A percentile compares a stretch with the other conserved stretches of the same genome.
These are phyloP conservation scores for Cupressus sempervirens DNA, from an alignment of 75 land plant species.

Conservation along the genomic window DNA sequence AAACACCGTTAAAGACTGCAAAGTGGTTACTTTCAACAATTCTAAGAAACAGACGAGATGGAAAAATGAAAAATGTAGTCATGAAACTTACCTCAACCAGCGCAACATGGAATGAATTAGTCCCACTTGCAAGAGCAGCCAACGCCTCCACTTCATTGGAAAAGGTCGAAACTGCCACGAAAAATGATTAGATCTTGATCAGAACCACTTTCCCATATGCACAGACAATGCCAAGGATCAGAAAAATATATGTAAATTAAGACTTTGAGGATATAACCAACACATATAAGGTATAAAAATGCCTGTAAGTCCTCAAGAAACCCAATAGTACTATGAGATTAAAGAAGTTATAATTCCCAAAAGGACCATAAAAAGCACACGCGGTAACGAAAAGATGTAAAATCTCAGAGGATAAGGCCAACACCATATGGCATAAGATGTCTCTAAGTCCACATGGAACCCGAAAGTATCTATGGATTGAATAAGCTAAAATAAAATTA, in stretches of 20 bases:
- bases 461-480: not conserved
- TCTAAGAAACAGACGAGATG: not conserved
- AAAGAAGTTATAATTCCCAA: not conserved
- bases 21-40: not conserved
- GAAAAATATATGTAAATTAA: not conserved
- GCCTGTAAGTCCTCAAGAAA: not conserved
- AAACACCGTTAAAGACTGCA: not conserved
- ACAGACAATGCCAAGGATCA: not conserved
- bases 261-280: not conserved
- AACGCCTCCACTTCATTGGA: constrained; percentile 43
- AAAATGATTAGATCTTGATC: constrained; percentile 1
- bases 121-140: constrained; percentile 33
- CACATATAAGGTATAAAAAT: not conserved
- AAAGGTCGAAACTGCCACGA: constrained; percentile 50
- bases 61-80: not conserved
- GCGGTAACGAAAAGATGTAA: no score
- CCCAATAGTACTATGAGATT: not conserved
- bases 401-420: not conserved
- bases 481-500: not conserved
- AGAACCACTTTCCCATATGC: constrained; percentile 1
- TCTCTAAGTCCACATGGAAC: not conserved
- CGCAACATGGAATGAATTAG: constrained; percentile 56
- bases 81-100: constrained; percentile 54
- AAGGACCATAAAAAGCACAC: not conserved
- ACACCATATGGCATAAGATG: not conserved